Evolutionary conservation across 371 early-diverging fungal species (phyloP).

Genomic region (Synchytrium microbalum): DNA sequence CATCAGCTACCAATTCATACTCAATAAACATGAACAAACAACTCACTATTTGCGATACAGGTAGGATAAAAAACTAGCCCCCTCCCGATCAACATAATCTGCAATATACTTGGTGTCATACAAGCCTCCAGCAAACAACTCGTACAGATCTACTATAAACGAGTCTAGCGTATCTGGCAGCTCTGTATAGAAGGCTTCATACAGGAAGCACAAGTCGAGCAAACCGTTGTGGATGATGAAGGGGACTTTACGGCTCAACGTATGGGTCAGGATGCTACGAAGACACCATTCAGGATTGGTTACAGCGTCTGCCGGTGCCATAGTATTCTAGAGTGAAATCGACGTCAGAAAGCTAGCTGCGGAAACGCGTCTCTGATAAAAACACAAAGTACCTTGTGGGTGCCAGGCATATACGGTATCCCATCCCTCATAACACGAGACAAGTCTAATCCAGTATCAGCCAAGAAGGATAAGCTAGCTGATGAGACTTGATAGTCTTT

Average conservation of each 20-base stretch:
- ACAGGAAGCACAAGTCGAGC: conserved; percentile 80
- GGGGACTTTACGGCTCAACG: conserved; percentile 42
- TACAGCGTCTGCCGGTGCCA: not conserved
- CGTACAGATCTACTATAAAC: conserved; percentile 63
- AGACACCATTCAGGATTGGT: conserved; percentile 16
- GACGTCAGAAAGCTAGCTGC: not conserved
- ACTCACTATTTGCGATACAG: conserved; percentile 63
- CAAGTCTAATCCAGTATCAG: conserved; percentile 75
- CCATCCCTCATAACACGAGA: conserved; percentile 64
- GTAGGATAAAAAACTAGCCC: conserved; percentile 65
- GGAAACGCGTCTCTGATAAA: conserved; percentile 6
- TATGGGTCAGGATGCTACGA: conserved; percentile 41
- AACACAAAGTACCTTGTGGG: not conserved
- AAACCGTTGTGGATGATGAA: conserved; percentile 86
- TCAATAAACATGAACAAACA: not conserved
- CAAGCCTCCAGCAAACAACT: conserved; percentile 74
- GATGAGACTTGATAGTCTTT: conserved; percentile 49
- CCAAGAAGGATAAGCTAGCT: conserved; percentile 63
- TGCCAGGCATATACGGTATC: conserved; percentile 58
- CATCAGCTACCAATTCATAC: not conserved
- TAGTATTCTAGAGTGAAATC: not conserved
- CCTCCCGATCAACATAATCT: conserved; percentile 53
- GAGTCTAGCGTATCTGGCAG: conserved; percentile 60
- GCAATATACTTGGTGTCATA: conserved; percentile 86
- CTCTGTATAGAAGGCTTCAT: conserved; percentile 68